phyloP scores from a whole-genome alignment of 768 basidiomycete species.

The Hemileccinum rubropunctum region DNA sequence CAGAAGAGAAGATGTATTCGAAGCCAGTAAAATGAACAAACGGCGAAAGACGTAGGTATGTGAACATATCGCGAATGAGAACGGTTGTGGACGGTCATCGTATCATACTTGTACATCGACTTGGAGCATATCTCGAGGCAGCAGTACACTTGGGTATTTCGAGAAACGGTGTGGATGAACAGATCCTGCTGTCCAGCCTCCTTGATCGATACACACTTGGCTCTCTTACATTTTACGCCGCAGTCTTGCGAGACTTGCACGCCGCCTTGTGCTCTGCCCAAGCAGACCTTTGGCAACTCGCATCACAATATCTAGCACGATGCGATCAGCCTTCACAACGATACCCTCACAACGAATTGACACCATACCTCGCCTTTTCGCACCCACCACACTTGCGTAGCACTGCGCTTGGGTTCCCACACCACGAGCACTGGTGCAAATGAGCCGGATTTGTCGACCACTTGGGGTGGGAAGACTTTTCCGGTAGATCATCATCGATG shows the following conservation, averaged over 20 bases:
- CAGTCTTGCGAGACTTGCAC: conserved; percentile 9
- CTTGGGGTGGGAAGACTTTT: conserved; percentile 40
- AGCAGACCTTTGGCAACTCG: conserved; percentile 36
- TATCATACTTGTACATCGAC: conserved; percentile 10
- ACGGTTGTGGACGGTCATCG: not conserved
- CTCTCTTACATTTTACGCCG: not conserved
- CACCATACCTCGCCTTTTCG: conserved; percentile 34
- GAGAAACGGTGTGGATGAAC: not conserved
- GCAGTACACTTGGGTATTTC: not conserved
- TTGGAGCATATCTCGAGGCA: not conserved
- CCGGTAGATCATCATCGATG: conserved; percentile 29
- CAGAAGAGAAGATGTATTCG: conserved; percentile 63
- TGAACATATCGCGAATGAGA: not conserved
- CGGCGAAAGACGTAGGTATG: conserved; percentile 34
- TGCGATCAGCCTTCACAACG: not conserved
- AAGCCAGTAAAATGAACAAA: conserved; percentile 54
- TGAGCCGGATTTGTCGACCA: conserved; percentile 47
- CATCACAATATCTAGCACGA: conserved; percentile 44
- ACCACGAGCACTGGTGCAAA: conserved; percentile 63
- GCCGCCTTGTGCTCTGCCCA: conserved; percentile 38
- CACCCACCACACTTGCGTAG: conserved; percentile 49
- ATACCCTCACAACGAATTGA: not conserved
- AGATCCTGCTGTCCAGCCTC: not conserved
- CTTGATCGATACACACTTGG: not conserved
- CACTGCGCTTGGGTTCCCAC: conserved; percentile 55